phyloP scores from a whole-genome alignment of 2,329 filamentous ascomycete genomes.

The Ceratocystiopsis brevicomis region DNA sequence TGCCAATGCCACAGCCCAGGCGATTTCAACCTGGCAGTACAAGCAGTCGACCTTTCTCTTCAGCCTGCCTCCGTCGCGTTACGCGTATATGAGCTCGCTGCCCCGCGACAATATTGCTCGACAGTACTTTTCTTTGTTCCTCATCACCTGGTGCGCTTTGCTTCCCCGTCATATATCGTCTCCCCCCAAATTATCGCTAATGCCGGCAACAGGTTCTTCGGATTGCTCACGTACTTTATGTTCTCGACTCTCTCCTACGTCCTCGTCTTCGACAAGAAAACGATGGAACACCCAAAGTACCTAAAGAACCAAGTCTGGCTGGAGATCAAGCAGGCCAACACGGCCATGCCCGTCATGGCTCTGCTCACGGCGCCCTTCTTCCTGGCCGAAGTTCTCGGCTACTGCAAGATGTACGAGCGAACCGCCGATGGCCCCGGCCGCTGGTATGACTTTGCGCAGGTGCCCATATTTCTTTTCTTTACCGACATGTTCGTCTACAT shows the following conservation, averaged over 20 bases:
- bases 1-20: constrained; percentile 34
- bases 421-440: constrained; percentile 53
- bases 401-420: constrained; percentile 74
- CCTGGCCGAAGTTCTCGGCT: constrained; percentile 64
- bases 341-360: constrained; percentile 65
- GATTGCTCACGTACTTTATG: constrained; percentile 65
- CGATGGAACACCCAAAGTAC: constrained; percentile 78
- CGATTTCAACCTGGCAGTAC: constrained; percentile 47
- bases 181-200: background rate
- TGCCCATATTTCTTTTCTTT: constrained; percentile 74
- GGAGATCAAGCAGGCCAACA: constrained; percentile 67
- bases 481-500: constrained; percentile 85
- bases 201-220: constrained; percentile 50
- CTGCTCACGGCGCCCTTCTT: constrained; percentile 67
- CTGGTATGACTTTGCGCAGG: constrained; percentile 67
- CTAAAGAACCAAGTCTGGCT: constrained; percentile 80
- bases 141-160: constrained; percentile 57
- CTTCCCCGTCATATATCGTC: background rate
- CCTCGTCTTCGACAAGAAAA: constrained; percentile 82
- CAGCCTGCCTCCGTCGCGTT: constrained; percentile 48
- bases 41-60: constrained; percentile 55
- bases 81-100: constrained; percentile 63
- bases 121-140: constrained; percentile 56
- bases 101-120: constrained; percentile 59
- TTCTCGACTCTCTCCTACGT: constrained; percentile 69